These are phyloP conservation scores for Oxalis stricta DNA, from an alignment of 441 rosid species.

Conservation along the genomic window DNA sequence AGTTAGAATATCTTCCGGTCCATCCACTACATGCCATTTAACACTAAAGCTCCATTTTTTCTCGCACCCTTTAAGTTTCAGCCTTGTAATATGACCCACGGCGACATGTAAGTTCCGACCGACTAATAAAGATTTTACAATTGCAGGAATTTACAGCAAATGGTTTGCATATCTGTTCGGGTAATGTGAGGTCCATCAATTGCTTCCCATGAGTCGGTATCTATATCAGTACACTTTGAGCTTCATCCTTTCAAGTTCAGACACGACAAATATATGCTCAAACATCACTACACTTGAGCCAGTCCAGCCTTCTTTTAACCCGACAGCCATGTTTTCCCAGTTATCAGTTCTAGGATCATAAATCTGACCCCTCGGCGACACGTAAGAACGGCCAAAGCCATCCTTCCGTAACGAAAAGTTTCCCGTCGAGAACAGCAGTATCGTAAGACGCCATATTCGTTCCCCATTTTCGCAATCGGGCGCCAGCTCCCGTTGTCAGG, in stretches of 20 bases:
- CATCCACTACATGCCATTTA: conserved; percentile 55
- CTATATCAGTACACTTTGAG: conserved; percentile 64
- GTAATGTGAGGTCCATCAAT: conserved; percentile 65
- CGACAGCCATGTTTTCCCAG: conserved; percentile 81
- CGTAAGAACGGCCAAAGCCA: conserved; percentile 91
- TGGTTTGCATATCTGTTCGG: conserved; percentile 78
- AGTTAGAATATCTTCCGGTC: conserved; percentile 44
- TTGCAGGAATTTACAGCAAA: conserved; percentile 56
- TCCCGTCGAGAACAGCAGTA: conserved; percentile 73
- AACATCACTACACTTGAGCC: conserved; percentile 78
- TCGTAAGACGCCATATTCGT: conserved; percentile 76
- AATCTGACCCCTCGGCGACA: conserved; percentile 80
- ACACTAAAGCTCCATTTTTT: conserved; percentile 42
- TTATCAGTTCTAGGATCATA: conserved; percentile 54
- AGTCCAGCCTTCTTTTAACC: conserved; percentile 87
- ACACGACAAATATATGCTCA: conserved; percentile 61
- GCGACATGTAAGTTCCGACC: conserved; percentile 69
- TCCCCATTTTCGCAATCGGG: conserved; percentile 52
- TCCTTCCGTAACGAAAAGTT: conserved; percentile 80
- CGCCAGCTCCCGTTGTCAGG: conserved; percentile 59
- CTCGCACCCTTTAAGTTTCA: conserved; percentile 15
- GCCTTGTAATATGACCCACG: conserved; percentile 49
- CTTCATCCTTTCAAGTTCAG: conserved; percentile 84
- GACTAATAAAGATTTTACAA: conserved; percentile 54
- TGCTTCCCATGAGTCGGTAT: conserved; percentile 61